Evolutionary conservation across 75 land plant species (phyloP).

Genomic region (Selaginella moellendorffii): DNA sequence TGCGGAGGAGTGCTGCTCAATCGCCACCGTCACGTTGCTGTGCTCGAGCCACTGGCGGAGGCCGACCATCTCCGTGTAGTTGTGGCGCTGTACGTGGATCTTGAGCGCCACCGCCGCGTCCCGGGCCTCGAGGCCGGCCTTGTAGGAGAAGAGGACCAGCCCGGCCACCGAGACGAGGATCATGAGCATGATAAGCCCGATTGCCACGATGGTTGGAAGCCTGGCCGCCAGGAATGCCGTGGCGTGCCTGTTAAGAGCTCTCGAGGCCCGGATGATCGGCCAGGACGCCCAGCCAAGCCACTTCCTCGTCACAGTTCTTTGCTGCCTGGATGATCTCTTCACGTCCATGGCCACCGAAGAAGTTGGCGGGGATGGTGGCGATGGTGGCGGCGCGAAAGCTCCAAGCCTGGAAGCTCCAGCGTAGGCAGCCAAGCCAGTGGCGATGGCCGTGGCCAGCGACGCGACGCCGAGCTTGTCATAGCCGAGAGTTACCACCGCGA

Average conservation of each 20-base stretch:
- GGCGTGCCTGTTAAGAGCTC: background rate
- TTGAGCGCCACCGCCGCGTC: slow-evolving; percentile 64
- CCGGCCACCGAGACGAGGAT: slow-evolving; percentile 46
- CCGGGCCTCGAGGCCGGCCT: slow-evolving; percentile 74
- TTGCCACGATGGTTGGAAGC: slow-evolving; percentile 41
- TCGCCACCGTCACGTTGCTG: slow-evolving; percentile 53
- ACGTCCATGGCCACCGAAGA: background rate
- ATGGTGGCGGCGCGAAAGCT: too few species aligned
- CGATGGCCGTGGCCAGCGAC: slow-evolving; percentile 19
- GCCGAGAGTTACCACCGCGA: slow-evolving; percentile 37
- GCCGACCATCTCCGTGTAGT: slow-evolving; percentile 58
- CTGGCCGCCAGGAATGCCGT: slow-evolving; percentile 18
- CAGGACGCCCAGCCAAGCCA: slow-evolving; percentile 7
- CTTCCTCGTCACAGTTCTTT: background rate
- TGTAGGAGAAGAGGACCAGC: slow-evolving; percentile 61
- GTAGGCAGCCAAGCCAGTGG: slow-evolving; percentile 15
- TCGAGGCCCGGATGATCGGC: slow-evolving; percentile 1
- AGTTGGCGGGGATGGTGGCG: slow-evolving; percentile 50
- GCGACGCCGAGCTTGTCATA: slow-evolving; percentile 39
- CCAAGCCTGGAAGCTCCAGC: background rate
- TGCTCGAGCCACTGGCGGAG: slow-evolving; percentile 72
- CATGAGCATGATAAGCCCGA: slow-evolving; percentile 49
- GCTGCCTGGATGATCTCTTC: background rate
- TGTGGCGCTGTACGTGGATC: slow-evolving; percentile 48
- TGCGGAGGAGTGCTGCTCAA: slow-evolving; percentile 45